These are phyloP conservation scores for Mollisiaceae sp. DNA, from an alignment of 2,329 filamentous ascomycete genomes.

Conservation along the genomic window DNA sequence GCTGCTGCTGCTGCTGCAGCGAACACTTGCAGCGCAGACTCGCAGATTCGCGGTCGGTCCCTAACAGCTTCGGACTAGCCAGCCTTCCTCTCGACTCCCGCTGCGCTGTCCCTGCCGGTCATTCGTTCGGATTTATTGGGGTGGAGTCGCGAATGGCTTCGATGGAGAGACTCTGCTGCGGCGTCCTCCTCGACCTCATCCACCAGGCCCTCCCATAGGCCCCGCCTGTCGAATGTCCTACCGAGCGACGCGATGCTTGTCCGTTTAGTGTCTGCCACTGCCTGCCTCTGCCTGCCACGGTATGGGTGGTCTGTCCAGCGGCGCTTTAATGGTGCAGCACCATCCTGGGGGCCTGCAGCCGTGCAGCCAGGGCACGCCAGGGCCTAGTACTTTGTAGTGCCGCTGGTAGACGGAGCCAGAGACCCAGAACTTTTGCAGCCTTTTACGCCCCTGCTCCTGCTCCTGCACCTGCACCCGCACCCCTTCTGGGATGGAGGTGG, in stretches of 20 bases:
- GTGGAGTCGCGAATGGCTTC: background rate
- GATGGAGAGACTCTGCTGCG: background rate
- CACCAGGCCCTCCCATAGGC: background rate
- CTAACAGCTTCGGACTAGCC: background rate
- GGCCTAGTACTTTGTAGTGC: background rate
- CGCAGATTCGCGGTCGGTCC: too few relatives aligned
- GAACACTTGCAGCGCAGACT: background rate
- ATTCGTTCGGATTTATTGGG: constrained; percentile 5
- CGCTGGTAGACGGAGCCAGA: constrained; percentile 12
- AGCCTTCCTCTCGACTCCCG: background rate
- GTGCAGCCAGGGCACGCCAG: background rate
- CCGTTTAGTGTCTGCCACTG: background rate
- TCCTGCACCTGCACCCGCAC: too few relatives aligned
- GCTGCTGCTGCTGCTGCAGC: constrained; percentile 5
- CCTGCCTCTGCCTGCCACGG: too few relatives aligned
- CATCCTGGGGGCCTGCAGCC: constrained; percentile 2
- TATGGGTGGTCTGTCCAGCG: constrained; percentile 4
- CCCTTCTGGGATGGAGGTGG: background rate
- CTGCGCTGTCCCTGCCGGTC: background rate
- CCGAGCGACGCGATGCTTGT: constrained; percentile 8
- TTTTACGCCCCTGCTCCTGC: too few relatives aligned
- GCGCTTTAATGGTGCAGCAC: constrained; percentile 9
- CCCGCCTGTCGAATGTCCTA: background rate
- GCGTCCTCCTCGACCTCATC: background rate
- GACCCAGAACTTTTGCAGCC: constrained; percentile 4